Evolutionary conservation across 192 early-diverging fungal genomes (phyloP).

Genomic region (Irineochytrium annulatum): DNA sequence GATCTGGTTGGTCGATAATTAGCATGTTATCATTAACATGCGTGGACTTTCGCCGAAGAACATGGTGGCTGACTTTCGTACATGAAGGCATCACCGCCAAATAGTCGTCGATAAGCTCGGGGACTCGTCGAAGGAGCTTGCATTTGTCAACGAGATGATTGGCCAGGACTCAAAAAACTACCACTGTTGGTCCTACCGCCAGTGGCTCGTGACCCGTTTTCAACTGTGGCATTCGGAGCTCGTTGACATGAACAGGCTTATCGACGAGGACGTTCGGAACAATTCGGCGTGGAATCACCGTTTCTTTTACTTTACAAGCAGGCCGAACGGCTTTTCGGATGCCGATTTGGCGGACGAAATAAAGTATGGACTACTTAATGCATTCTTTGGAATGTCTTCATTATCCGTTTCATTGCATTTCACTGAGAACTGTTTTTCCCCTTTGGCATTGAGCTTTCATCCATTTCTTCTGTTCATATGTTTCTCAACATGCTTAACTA

Average conservation of each 20-base stretch:
- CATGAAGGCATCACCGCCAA: conserved; percentile 77
- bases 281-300: conserved; percentile 99
- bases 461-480: too few species aligned
- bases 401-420: neutral
- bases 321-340: conserved; percentile 32
- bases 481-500: neutral
- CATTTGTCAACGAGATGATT: conserved; percentile 67
- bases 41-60: neutral
- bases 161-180: conserved; percentile 93
- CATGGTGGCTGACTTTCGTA: neutral
- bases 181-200: conserved; percentile 96
- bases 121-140: conserved; percentile 59
- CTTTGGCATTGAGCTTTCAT: too few species aligned
- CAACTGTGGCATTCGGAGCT: conserved; percentile 77
- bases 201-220: conserved; percentile 82
- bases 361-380: conserved; percentile 43
- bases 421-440: too few species aligned
- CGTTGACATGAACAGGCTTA: conserved; percentile 62
- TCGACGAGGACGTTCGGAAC: conserved; percentile 85
- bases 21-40: neutral
- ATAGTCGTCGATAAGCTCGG: conserved; percentile 58
- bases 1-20: conserved; percentile 63
- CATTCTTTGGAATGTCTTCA: neutral
- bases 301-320: conserved; percentile 67
- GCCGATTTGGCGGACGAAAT: conserved; percentile 61